Evolutionary conservation across 2,329 filamentous ascomycete species (phyloP).

Genomic region (Paraphoma sp.): DNA sequence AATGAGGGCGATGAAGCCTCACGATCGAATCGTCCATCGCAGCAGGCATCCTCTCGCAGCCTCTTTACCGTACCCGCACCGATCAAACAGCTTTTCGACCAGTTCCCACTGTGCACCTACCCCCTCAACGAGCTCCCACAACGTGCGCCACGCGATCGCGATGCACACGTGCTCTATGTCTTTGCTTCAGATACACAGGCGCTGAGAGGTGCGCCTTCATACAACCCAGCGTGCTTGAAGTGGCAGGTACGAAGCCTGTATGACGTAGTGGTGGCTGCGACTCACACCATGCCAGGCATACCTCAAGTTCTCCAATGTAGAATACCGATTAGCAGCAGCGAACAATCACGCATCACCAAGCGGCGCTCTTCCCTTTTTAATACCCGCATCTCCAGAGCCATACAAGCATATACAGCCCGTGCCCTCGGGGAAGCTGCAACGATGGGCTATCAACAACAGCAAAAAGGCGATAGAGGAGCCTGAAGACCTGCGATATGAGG

Average conservation of each 20-base stretch:
- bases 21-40: slow-evolving; percentile 6
- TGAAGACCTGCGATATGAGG: slow-evolving; percentile 67
- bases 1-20: slow-evolving; percentile 10
- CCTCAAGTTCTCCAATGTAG: slow-evolving; percentile 75
- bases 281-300: slow-evolving; percentile 68
- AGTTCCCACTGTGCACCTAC: slow-evolving; percentile 80
- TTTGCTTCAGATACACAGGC: slow-evolving; percentile 75
- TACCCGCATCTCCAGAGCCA: slow-evolving; percentile 56
- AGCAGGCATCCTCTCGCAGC: slow-evolving; percentile 23
- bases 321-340: slow-evolving; percentile 72
- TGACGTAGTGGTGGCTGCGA: slow-evolving; percentile 2
- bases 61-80: slow-evolving; percentile 69
- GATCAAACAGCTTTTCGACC: slow-evolving; percentile 82
- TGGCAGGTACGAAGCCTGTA: slow-evolving; percentile 76
- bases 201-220: slow-evolving; percentile 70
- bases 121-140: slow-evolving; percentile 76
- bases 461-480: slow-evolving; percentile 50
- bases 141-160: slow-evolving; percentile 58
- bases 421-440: slow-evolving; percentile 69
- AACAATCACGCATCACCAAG: slow-evolving; percentile 94
- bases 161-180: slow-evolving; percentile 72
- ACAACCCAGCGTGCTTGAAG: slow-evolving; percentile 91
- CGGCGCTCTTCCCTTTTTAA: slow-evolving; percentile 86
- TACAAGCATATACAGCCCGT: slow-evolving; percentile 54
- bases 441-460: slow-evolving; percentile 65